phyloP scores from a whole-genome alignment of 352 stramenopile genomes.

The Phytopythium helicoides region DNA sequence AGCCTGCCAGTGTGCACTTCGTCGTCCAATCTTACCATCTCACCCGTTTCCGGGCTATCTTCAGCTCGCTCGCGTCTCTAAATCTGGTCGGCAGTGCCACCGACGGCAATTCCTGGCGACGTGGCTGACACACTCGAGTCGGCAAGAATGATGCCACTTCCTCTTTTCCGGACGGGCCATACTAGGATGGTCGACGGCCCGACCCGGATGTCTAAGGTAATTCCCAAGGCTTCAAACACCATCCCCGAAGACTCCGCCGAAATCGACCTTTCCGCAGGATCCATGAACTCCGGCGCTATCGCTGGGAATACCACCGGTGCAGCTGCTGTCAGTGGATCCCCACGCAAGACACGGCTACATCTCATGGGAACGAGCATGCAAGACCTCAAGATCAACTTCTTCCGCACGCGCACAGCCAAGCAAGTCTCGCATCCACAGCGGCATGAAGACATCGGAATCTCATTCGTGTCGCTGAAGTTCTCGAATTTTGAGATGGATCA shows the following conservation, averaged over 20 bases:
- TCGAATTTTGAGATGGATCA: slow-evolving; percentile 68
- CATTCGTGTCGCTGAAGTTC: slow-evolving; percentile 66
- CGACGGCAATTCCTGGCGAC: background rate
- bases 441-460: slow-evolving; percentile 81
- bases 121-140: slow-evolving; percentile 5
- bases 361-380: slow-evolving; percentile 55
- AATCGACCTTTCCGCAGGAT: slow-evolving; percentile 26
- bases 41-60: slow-evolving; percentile 12
- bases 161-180: slow-evolving; percentile 68
- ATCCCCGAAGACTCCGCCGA: slow-evolving; percentile 13
- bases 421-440: slow-evolving; percentile 25
- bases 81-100: background rate
- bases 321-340: slow-evolving; percentile 8
- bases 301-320: background rate
- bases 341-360: slow-evolving; percentile 36
- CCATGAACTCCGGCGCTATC: background rate
- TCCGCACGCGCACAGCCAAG: slow-evolving; percentile 40
- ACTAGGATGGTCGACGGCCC: slow-evolving; percentile 72
- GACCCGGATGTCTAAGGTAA: slow-evolving; percentile 76
- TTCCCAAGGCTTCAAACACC: slow-evolving; percentile 44
- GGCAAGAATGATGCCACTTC: slow-evolving; percentile 64
- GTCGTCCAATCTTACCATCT: slow-evolving; percentile 4
- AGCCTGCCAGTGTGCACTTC: background rate
- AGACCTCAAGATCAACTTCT: slow-evolving; percentile 75
- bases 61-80: background rate